Conservation (phyloP, 176 grass and related monocot species). For the Chrysopogon serrulatus region DNA sequence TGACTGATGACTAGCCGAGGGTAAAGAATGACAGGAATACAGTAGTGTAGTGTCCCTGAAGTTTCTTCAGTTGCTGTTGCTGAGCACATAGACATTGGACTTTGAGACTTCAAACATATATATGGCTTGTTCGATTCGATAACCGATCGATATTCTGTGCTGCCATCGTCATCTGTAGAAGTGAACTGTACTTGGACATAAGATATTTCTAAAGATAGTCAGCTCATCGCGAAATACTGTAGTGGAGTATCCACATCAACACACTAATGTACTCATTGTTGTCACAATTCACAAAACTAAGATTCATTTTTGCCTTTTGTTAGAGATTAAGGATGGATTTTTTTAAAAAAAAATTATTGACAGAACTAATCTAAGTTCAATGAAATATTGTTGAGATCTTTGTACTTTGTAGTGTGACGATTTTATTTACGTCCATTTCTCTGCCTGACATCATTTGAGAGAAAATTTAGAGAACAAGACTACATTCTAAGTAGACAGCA, state of each 20-base stretch:
- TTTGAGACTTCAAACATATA: background rate
- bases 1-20: background rate
- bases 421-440: background rate
- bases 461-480: background rate
- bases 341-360: background rate
- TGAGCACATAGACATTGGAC: background rate
- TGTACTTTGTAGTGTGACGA: too few relatives aligned
- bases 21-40: slow-evolving; percentile 9
- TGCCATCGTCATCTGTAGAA: background rate
- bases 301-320: background rate
- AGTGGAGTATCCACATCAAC: background rate
- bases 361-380: background rate
- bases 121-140: background rate
- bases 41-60: background rate
- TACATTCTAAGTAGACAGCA: background rate
- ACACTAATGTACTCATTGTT: background rate
- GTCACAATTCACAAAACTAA: background rate
- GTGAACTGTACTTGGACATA: background rate
- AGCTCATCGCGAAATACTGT: background rate
- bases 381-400: background rate
- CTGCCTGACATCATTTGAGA: background rate
- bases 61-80: background rate
- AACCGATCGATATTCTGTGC: background rate
- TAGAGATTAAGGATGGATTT: background rate
- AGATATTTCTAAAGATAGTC: background rate